Evolutionary conservation across 192 early-diverging fungal species (phyloP).

Genomic region (Mortierella alpina): DNA sequence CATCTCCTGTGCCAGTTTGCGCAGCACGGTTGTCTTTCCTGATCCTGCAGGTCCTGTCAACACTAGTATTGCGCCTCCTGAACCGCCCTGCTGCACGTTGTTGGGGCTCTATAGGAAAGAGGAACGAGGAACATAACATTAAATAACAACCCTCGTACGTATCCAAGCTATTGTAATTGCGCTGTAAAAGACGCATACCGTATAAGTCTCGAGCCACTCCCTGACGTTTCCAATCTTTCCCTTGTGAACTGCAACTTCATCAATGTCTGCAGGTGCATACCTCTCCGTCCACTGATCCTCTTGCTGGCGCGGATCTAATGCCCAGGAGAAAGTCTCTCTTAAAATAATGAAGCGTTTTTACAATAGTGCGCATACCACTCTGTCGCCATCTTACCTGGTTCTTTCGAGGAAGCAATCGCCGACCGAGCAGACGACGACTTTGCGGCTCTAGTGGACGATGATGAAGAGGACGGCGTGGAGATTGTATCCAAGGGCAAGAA

Average conservation of each 20-base stretch:
- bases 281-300: constrained; percentile 44
- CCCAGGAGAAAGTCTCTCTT: background rate
- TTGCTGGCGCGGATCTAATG: background rate
- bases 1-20: constrained; percentile 65
- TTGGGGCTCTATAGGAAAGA: constrained; percentile 27
- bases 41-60: constrained; percentile 73
- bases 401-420: too few species aligned
- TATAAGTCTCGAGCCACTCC: constrained; percentile 62
- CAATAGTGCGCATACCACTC: background rate
- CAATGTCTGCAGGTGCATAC: constrained; percentile 33
- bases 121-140: background rate
- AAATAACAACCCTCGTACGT: background rate
- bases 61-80: constrained; percentile 61
- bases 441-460: background rate
- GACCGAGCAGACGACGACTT: background rate
- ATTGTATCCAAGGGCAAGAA: constrained; percentile 8
- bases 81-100: constrained; percentile 9
- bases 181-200: constrained; percentile 8
- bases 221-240: constrained; percentile 64
- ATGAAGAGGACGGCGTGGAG: constrained; percentile 16
- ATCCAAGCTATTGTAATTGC: background rate
- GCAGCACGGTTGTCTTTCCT: constrained; percentile 71
- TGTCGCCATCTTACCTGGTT: background rate
- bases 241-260: constrained; percentile 63
- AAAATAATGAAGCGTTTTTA: background rate